Percentiles rank a stretch among this genome's conserved stretches.
Evolutionary conservation across 2,329 filamentous ascomycete genomes (phyloP).

Genomic region (Nothophaeocryptopus gaeumannii): DNA sequence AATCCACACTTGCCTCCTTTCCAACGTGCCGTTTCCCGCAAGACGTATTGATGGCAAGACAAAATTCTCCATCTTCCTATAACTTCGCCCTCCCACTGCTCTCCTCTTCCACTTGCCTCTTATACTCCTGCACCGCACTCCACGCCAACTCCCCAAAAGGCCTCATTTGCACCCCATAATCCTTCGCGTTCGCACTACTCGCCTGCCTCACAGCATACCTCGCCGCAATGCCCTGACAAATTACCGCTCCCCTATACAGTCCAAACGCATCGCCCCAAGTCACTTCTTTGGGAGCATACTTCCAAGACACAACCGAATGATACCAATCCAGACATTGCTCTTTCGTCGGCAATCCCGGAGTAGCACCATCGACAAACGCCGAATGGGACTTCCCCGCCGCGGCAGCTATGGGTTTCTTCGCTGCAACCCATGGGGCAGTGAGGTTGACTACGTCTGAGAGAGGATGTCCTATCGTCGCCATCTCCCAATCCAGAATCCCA

Average conservation of each 20-base stretch:
- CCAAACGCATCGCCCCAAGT: constrained; percentile 65
- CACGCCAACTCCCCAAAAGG: constrained; percentile 78
- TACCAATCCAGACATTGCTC: constrained; percentile 66
- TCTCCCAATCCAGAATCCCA: constrained; percentile 96
- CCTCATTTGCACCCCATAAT: constrained; percentile 66
- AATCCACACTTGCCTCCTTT: too few relatives aligned
- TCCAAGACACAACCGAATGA: constrained; percentile 65
- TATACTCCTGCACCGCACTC: constrained; percentile 59
- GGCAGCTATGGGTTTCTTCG: constrained; percentile 38
- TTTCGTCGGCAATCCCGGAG: constrained; percentile 63
- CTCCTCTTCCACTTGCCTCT: constrained; percentile 34
- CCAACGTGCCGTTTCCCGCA: too few relatives aligned
- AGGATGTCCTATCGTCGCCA: constrained; percentile 96
- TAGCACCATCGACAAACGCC: constrained; percentile 61
- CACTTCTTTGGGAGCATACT: constrained; percentile 57
- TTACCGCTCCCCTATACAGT: constrained; percentile 58
- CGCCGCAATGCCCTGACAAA: constrained; percentile 89
- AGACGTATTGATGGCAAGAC: too few relatives aligned
- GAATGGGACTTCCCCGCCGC: constrained; percentile 40
- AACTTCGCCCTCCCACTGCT: constrained; percentile 16
- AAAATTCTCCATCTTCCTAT: not conserved
- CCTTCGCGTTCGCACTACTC: constrained; percentile 75
- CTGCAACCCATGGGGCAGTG: constrained; percentile 47
- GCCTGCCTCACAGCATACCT: constrained; percentile 81
- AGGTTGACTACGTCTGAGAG: constrained; percentile 88